Base-by-base conservation (phyloP, 179 eudicot genomes). In the Heliamphora pulchella region DNA sequence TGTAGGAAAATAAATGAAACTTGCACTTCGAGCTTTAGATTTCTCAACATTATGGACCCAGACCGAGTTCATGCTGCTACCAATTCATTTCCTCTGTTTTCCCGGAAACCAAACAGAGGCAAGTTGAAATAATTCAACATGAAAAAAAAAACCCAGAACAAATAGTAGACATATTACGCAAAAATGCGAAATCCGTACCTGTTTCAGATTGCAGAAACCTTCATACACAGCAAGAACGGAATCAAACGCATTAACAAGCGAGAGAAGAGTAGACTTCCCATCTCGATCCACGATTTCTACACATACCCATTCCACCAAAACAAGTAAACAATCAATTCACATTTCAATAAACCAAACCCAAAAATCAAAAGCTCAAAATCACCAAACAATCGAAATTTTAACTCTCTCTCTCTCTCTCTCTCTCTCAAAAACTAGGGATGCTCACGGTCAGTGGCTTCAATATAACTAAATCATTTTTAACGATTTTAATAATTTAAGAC, bases 121-220 rank as follows among this genome's bases (percentile, higher is more conserved):
- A 55, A 51, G 51, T 41, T 55, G 44, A 51, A 65, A 41, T 51
- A 31, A 67, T 53, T 77, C 14, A 31, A 48, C 39, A 9, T 6
- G 57, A 9, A 15, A 55, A 6, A 7, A 4, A 41, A 43, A 78
- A 31, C 74, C 14, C 43, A 66, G 62, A 22, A 9, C 43, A 55
- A 22, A 48, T 9, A 17, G 47, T 6, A 15, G 7, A 6, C 10
- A 74, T 73, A 8, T 1, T 39, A 5, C 41, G 5, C 53, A 55
- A 75, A 55, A 10, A 64, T 5, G 67, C 1, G 17, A 41, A 31
- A 75, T 11, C 39, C 72, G 31, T 31, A 95, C 98, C 97, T 95
- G 98, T 83, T 92, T 95, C 63, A 95, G 88, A 88, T 90, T 94
- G 84, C 98, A 95, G 86, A 95, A 94, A 9, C 98, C 98, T 88